Conservation (phyloP, 2,329 filamentous ascomycete species). For the Fusarium sp. region DNA sequence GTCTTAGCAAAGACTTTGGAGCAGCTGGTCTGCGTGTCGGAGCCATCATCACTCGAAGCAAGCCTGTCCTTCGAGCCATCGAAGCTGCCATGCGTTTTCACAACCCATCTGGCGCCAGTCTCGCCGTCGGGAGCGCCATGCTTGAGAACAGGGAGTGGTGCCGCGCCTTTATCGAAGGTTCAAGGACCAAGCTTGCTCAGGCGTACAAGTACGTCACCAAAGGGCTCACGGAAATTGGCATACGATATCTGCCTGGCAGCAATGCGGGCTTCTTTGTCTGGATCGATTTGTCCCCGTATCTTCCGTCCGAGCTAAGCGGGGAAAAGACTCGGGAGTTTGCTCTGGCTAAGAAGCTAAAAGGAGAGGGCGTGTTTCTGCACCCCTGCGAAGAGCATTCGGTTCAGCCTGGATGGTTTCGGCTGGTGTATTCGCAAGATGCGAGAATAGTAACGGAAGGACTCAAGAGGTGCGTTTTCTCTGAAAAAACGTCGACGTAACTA, state of each 20-base stretch:
- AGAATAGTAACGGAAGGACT: slow-evolving; percentile 52
- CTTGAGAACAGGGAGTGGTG: slow-evolving; percentile 60
- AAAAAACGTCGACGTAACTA: background rate
- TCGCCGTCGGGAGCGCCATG: slow-evolving; percentile 57
- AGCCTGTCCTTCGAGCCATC: slow-evolving; percentile 50
- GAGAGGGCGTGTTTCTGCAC: slow-evolving; percentile 63
- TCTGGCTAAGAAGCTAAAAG: slow-evolving; percentile 57
- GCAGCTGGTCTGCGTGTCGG: slow-evolving; percentile 65
- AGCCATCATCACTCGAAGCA: slow-evolving; percentile 56
- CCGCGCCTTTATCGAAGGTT: slow-evolving; percentile 55
- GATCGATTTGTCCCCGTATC: slow-evolving; percentile 60
- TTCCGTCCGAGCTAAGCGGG: slow-evolving; percentile 47
- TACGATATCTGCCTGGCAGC: slow-evolving; percentile 57
- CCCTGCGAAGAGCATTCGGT: slow-evolving; percentile 59
- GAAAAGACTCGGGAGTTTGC: slow-evolving; percentile 56
- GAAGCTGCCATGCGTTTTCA: slow-evolving; percentile 58
- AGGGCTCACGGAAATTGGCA: slow-evolving; percentile 53
- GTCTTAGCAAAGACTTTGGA: slow-evolving; percentile 63
- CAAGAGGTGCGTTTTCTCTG: slow-evolving; percentile 42
- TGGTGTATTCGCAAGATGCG: slow-evolving; percentile 62
- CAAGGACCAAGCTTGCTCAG: slow-evolving; percentile 53
- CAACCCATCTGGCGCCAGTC: slow-evolving; percentile 58
- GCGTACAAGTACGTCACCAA: slow-evolving; percentile 54
- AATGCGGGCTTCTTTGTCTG: slow-evolving; percentile 71
- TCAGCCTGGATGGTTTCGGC: slow-evolving; percentile 63